Conservation (phyloP, 805 yeast species). For the Myxozyma melibiosi region DNA sequence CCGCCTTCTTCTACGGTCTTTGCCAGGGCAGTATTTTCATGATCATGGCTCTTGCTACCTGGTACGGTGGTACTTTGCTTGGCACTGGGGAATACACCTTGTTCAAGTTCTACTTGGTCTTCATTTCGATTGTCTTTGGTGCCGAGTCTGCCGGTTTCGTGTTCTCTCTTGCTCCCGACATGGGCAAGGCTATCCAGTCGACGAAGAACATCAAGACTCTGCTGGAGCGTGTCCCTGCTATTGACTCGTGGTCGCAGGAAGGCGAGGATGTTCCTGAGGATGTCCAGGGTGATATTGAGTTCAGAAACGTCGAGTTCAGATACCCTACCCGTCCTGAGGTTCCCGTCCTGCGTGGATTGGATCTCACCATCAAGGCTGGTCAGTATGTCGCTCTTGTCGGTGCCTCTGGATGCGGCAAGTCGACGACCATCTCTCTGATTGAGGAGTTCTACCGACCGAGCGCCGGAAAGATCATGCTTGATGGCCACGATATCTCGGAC, state of each 20-base stretch:
- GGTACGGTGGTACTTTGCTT: conserved; percentile 47
- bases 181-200: conserved; percentile 48
- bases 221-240: conserved; percentile 42
- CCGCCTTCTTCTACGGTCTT: conserved; percentile 45
- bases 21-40: conserved; percentile 47
- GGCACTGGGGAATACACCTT: conserved; percentile 40
- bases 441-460: conserved; percentile 55
- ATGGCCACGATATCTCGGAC: conserved; percentile 53
- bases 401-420: conserved; percentile 63
- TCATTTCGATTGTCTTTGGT: conserved; percentile 46
- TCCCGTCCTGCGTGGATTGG: conserved; percentile 38
- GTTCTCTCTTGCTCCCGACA: conserved; percentile 49
- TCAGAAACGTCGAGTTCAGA: conserved; percentile 44
- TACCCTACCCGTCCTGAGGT: conserved; percentile 41
- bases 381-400: conserved; percentile 90
- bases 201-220: conserved; percentile 42
- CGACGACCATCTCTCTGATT: conserved; percentile 53
- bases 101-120: conserved; percentile 46
- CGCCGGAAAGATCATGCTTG: conserved; percentile 53
- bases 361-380: conserved; percentile 63
- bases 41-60: conserved; percentile 48
- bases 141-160: conserved; percentile 50
- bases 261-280: conserved; percentile 38
- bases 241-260: conserved; percentile 41
- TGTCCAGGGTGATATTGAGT: conserved; percentile 56